A percentile compares a stretch with the other conserved stretches of the same genome.
phyloP scores from a whole-genome alignment of 2,329 filamentous ascomycete species.

The Trichoderma semiorbis region DNA sequence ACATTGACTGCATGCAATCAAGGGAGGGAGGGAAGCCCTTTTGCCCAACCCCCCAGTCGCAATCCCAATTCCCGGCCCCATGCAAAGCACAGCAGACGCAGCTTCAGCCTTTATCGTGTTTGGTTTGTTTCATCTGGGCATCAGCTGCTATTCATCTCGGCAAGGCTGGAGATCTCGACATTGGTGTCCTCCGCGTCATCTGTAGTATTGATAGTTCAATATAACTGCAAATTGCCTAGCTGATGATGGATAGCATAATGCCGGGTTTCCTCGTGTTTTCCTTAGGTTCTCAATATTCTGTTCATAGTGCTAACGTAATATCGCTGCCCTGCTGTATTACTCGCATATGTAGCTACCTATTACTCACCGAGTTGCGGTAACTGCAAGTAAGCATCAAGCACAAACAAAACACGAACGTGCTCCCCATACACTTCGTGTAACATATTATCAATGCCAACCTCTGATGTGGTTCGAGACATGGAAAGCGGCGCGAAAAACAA shows the following conservation, averaged over 20 bases:
- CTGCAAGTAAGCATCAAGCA: background rate
- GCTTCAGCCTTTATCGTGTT: background rate
- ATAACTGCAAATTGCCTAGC: background rate
- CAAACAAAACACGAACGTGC: background rate
- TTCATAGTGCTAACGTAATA: background rate
- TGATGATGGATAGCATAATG: background rate
- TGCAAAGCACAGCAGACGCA: background rate
- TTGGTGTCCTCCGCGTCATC: background rate
- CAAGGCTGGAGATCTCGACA: conserved; percentile 6
- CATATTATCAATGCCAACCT: background rate
- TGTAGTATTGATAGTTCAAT: background rate
- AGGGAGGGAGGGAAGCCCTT: background rate
- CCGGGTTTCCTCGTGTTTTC: background rate
- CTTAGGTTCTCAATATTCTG: background rate
- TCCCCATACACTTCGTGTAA: background rate
- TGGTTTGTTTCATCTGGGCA: background rate
- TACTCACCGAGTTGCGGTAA: background rate
- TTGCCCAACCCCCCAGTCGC: background rate
- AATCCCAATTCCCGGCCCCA: background rate
- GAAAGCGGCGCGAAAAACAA: background rate
- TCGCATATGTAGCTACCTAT: background rate
- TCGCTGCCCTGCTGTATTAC: background rate
- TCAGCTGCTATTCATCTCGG: background rate
- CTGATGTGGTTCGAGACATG: background rate
- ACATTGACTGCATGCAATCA: background rate